These are phyloP conservation scores for Rubia peregrina DNA, from an alignment of 305 asterid species.

Conservation along the genomic window DNA sequence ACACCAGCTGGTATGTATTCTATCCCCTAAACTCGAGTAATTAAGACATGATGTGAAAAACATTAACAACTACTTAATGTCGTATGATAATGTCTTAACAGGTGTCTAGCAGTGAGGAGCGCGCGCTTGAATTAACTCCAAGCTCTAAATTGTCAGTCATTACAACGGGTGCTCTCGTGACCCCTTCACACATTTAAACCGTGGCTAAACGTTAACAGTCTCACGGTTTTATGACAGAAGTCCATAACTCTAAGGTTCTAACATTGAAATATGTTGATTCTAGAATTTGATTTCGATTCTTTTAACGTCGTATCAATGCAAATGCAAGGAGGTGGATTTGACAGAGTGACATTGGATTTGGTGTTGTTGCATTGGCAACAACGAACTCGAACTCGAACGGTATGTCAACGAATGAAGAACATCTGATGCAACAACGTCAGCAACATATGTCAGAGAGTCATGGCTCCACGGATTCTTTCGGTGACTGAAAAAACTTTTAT, in stretches of 20 bases:
- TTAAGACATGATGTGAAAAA: not conserved
- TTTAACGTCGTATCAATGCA: not conserved
- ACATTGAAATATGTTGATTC: not conserved
- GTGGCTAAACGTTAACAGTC: too few relatives aligned
- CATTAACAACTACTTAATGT: not conserved
- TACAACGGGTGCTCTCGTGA: not conserved
- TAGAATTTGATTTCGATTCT: not conserved
- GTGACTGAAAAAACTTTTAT: not conserved
- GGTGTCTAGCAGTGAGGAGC: constrained; percentile 59
- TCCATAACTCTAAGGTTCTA: too few relatives aligned
- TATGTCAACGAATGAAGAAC: constrained; percentile 4
- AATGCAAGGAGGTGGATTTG: constrained; percentile 45
- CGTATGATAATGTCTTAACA: constrained; percentile 4
- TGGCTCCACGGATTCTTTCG: constrained; percentile 47
- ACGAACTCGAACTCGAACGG: constrained; percentile 21
- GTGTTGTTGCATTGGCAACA: constrained; percentile 36
- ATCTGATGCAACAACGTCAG: too few relatives aligned
- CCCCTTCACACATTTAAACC: too few relatives aligned
- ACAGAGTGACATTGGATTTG: constrained; percentile 58
- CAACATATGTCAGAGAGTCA: constrained; percentile 14
- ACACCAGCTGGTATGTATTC: constrained; percentile 29
- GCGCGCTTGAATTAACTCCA: constrained; percentile 43
- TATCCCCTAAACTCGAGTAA: not conserved
- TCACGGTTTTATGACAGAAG: too few relatives aligned
- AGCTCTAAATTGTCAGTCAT: constrained; percentile 19